Percentiles rank a stretch among this genome's conserved stretches.
phyloP scores from a whole-genome alignment of 805 yeast species.

The Candida jianshihensis region DNA sequence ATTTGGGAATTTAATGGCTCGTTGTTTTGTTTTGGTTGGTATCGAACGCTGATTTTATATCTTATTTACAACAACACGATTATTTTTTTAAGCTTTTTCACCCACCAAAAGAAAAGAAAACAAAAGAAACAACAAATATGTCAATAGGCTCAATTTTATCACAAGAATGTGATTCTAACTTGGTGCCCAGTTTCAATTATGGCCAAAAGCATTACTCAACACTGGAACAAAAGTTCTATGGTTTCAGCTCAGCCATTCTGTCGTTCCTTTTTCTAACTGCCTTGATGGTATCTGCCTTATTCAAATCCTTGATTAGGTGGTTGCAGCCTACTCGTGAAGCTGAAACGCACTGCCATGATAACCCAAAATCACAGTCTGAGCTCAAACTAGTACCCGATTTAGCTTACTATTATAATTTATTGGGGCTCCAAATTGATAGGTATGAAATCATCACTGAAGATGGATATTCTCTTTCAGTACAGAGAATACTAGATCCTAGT shows the following conservation, averaged over 20 bases:
- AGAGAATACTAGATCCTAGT: slow-evolving; percentile 51
- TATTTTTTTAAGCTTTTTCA: too few relatives aligned
- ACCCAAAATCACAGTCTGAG: slow-evolving; percentile 23
- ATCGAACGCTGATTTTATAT: too few relatives aligned
- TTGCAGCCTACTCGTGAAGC: slow-evolving; percentile 9
- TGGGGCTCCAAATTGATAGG: slow-evolving; percentile 53
- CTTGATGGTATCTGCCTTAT: slow-evolving; percentile 11
- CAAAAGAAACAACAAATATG: not conserved
- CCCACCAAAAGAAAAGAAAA: not conserved
- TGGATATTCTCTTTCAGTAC: slow-evolving; percentile 66
- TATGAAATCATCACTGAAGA: slow-evolving; percentile 66
- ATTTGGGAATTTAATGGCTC: not conserved
- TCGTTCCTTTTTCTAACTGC: slow-evolving; percentile 9
- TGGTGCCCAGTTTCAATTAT: slow-evolving; percentile 6
- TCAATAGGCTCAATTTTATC: not conserved
- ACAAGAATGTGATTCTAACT: slow-evolving; percentile 4
- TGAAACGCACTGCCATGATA: not conserved
- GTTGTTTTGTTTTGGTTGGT: not conserved
- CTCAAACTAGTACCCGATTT: slow-evolving; percentile 43
- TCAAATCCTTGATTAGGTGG: slow-evolving; percentile 1
- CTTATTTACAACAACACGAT: too few relatives aligned
- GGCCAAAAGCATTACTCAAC: not conserved
- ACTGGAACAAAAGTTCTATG: slow-evolving; percentile 4
- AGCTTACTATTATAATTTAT: slow-evolving; percentile 56
- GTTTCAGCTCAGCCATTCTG: slow-evolving; percentile 9